phyloP scores from a whole-genome alignment of 495 filamentous ascomycete species.

The Daldinia vernicosa region DNA sequence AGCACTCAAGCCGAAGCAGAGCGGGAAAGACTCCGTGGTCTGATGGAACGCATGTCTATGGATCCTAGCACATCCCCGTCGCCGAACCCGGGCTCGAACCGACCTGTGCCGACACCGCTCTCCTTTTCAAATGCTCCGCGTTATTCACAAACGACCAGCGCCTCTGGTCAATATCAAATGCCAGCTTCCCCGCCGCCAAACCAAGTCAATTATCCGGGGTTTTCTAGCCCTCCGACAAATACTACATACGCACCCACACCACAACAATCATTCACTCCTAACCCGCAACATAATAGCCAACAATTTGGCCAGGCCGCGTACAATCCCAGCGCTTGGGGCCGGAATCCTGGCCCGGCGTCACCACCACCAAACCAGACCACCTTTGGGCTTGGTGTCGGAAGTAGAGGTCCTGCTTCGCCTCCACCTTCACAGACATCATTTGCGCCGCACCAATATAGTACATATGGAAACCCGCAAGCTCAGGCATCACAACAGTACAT shows the following conservation, averaged over 20 bases:
- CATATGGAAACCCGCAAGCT: constrained; percentile 58
- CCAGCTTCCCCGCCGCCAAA: constrained; percentile 60
- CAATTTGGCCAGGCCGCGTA: constrained; percentile 55
- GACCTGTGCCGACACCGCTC: constrained; percentile 59
- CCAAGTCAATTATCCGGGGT: constrained; percentile 52
- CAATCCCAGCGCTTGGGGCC: constrained; percentile 59
- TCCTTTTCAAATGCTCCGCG: constrained; percentile 50
- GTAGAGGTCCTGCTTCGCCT: constrained; percentile 61
- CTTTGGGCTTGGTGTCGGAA: constrained; percentile 55
- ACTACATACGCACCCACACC: constrained; percentile 38
- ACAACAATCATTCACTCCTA: constrained; percentile 41
- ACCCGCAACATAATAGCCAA: constrained; percentile 42
- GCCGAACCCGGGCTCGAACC: constrained; percentile 56
- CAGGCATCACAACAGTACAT: constrained; percentile 58
- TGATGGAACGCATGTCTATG: constrained; percentile 96
- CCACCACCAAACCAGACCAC: constrained; percentile 57
- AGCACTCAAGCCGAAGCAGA: constrained; percentile 83
- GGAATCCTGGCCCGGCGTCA: constrained; percentile 59
- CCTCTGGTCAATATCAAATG: constrained; percentile 60
- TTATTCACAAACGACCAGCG: constrained; percentile 59
- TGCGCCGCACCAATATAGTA: constrained; percentile 49
- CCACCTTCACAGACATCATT: constrained; percentile 62
- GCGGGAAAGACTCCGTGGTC: constrained; percentile 80
- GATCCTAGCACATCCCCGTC: constrained; percentile 61
- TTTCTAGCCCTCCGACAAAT: constrained; percentile 40